Evolutionary conservation across 768 basidiomycete genomes (phyloP), one percentile per base, ranked within the genome.

Genomic region (Lentinula aciculospora): DNA sequence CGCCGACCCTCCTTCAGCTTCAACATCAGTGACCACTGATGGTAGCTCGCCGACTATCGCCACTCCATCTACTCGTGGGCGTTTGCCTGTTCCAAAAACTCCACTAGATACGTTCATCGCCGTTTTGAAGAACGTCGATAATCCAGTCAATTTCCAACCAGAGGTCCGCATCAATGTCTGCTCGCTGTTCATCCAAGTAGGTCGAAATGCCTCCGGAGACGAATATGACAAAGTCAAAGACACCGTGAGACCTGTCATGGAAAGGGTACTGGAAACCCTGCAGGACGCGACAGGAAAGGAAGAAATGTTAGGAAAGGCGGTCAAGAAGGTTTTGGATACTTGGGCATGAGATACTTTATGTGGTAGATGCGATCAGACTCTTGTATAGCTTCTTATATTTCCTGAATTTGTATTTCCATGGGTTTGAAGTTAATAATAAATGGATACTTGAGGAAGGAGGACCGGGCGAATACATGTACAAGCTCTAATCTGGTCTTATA

Each of bases 131-230:
- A 86, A 85, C 61, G 69, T 76, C 59, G 76, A 83, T 62, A 78
- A 80, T 61, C 75, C 80, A 0, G 73, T 74, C 59, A 73, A 81
- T 60, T 85, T 84, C 64, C 86, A 86, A n/a, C 72, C 82, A 19
- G 92, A 93, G 72, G 81, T 94, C 58, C 82, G 89, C 47, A 75
- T 82, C 27, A 94, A 94, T 63, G 80, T 84, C 17, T 92, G 89
- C 66, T 81, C 86, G 6, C 77, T 94, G 59, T 70, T 94, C 27
- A 75, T 81, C 39, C 86, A 89, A 61, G 66, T 90, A 19, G 79
- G 79, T 32, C 79, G 79, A 62, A 76, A 84, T 64, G 71, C 75
- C 3, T 67, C 79, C 8, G 78, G 77, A 6, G 76, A 78, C 3
- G 76, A 79, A 29, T 67, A 84, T 56, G 69, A 71, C 25, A 71